These are phyloP conservation scores for Candida suzukii DNA, from an alignment of 805 yeast species.

Conservation along the genomic window DNA sequence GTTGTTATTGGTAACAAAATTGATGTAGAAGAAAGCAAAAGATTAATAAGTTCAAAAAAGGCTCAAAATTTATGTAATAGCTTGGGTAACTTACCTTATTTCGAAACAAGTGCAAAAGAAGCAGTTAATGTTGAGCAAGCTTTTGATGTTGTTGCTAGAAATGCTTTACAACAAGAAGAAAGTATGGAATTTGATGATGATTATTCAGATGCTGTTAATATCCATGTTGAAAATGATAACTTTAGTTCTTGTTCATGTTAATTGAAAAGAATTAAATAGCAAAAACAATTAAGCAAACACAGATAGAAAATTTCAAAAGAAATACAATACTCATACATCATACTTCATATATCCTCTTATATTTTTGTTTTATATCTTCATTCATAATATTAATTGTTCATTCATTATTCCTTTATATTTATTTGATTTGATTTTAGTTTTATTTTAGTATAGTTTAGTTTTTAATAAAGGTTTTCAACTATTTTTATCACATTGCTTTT, in stretches of 20 bases:
- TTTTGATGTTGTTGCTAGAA: slow-evolving; percentile 90
- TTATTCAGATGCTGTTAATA: slow-evolving; percentile 93
- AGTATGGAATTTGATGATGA: slow-evolving; percentile 88
- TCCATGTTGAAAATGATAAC: slow-evolving; percentile 79
- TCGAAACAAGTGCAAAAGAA: slow-evolving; percentile 97
- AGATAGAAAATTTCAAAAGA: no score
- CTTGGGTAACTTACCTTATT: slow-evolving; percentile 73
- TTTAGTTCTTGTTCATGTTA: slow-evolving; percentile 68
- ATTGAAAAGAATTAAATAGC: not conserved
- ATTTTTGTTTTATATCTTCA: no score
- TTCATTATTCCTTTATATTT: no score
- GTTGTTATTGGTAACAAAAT: slow-evolving; percentile 92
- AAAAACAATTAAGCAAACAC: not conserved
- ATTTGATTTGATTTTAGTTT: no score
- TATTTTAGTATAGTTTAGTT: no score
- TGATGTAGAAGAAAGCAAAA: slow-evolving; percentile 87
- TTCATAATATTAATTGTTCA: no score
- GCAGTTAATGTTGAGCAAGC: slow-evolving; percentile 93
- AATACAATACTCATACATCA: no score
- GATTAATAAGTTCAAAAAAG: slow-evolving; percentile 56
- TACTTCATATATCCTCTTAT: no score
- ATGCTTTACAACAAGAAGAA: slow-evolving; percentile 93
- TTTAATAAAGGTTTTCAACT: no score
- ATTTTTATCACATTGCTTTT: no score
- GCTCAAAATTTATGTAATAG: slow-evolving; percentile 35